A percentile compares a stretch with the other conserved stretches of the same genome.
Evolutionary conservation across 441 rosid species (phyloP).

Genomic region (Adansonia madagascariensis): DNA sequence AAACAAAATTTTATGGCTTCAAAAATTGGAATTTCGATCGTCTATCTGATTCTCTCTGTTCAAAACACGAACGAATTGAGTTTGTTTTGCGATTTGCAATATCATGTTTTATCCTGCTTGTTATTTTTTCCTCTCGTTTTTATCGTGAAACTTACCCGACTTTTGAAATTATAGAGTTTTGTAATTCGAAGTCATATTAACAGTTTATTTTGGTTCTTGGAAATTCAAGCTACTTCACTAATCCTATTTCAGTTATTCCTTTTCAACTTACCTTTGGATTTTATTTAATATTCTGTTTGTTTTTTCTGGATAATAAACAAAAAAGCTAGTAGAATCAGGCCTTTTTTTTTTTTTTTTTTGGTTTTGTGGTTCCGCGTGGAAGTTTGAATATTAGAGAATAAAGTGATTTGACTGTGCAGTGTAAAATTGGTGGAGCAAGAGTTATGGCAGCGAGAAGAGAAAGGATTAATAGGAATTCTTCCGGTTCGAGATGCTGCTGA

Average conservation of each 20-base stretch:
- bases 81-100: neutral
- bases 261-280: neutral
- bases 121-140: neutral
- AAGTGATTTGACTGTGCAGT: slow-evolving; percentile 42
- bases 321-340: neutral
- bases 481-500: slow-evolving; percentile 92
- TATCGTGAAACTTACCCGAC: neutral
- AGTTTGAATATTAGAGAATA: neutral
- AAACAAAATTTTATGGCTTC: neutral
- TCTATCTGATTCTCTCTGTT: neutral
- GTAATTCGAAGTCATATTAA: neutral
- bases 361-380: neutral
- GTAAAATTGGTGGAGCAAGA: slow-evolving; percentile 98
- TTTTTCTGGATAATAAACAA: slow-evolving; percentile 1
- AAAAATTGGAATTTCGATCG: neutral
- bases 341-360: neutral
- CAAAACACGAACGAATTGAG: neutral
- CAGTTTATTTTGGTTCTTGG: neutral
- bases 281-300: neutral
- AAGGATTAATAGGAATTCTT: slow-evolving; percentile 87
- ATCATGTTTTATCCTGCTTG: neutral
- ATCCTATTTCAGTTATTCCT: neutral
- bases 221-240: neutral
- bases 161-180: neutral
- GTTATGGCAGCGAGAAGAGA: slow-evolving; percentile 98